These are phyloP conservation scores for Wakefieldia striispora DNA, from an alignment of 768 basidiomycete species.

Conservation along the genomic window DNA sequence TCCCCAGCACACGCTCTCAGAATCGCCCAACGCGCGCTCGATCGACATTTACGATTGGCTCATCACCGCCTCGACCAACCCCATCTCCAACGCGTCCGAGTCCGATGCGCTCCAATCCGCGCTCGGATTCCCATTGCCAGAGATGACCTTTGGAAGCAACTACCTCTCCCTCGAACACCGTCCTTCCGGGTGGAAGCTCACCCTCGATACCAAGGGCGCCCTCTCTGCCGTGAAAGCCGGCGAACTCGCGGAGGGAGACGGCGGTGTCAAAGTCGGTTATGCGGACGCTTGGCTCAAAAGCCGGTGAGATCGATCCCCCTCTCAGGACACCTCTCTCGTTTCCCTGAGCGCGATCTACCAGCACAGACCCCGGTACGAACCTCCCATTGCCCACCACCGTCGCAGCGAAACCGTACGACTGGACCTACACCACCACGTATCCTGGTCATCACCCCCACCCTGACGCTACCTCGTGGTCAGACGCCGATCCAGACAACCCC, in stretches of 20 bases:
- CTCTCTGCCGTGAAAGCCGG: slow-evolving; percentile 72
- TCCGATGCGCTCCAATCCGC: slow-evolving; percentile 64
- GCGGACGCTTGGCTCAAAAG: slow-evolving; percentile 93
- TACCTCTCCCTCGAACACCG: slow-evolving; percentile 63
- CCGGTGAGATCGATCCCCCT: slow-evolving; percentile 48
- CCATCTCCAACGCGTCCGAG: slow-evolving; percentile 78
- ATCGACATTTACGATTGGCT: slow-evolving; percentile 69
- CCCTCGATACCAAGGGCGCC: slow-evolving; percentile 67
- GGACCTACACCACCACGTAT: slow-evolving; percentile 96
- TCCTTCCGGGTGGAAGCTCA: slow-evolving; percentile 59
- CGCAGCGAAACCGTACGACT: slow-evolving; percentile 87
- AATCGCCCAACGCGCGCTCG: slow-evolving; percentile 65
- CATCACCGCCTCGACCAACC: slow-evolving; percentile 67
- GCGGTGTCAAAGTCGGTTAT: slow-evolving; percentile 91
- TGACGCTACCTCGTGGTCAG: slow-evolving; percentile 39
- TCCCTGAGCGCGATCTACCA: slow-evolving; percentile 36
- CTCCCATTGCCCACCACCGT: slow-evolving; percentile 70
- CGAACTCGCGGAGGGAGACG: slow-evolving; percentile 75
- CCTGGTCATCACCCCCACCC: slow-evolving; percentile 48
- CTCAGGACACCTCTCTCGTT: background rate
- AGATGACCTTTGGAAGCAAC: slow-evolving; percentile 97
- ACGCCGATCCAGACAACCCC: slow-evolving; percentile 55
- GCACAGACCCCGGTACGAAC: slow-evolving; percentile 63
- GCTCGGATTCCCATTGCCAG: slow-evolving; percentile 81
- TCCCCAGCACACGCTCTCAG: slow-evolving; percentile 63